Evolutionary conservation across 1,284 basidiomycete genomes (phyloP).

Genomic region (Erythrobasidium hasegawianum): DNA sequence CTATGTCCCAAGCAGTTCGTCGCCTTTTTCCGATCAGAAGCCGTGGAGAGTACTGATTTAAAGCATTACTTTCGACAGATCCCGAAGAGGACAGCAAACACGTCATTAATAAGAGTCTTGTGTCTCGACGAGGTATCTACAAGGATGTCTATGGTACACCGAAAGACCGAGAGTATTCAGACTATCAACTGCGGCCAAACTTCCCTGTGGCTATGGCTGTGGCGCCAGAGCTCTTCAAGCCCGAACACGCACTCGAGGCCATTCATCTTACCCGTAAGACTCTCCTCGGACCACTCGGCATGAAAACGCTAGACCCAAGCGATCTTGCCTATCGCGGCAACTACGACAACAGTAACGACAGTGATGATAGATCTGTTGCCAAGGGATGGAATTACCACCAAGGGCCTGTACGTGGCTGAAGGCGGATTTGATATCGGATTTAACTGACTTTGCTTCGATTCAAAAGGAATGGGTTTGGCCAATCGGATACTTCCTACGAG

Average conservation of each 20-base stretch:
- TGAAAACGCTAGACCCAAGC: conserved; percentile 83
- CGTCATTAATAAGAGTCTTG: conserved; percentile 64
- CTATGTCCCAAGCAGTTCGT: conserved; percentile 63
- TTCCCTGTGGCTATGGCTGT: conserved; percentile 84
- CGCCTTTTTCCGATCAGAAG: conserved; percentile 43
- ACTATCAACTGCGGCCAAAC: conserved; percentile 67
- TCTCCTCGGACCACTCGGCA: conserved; percentile 77
- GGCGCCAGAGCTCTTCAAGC: conserved; percentile 89
- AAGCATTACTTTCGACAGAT: conserved; percentile 54
- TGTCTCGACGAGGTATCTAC: conserved; percentile 93
- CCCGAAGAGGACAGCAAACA: conserved; percentile 68
- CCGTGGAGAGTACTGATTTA: conserved; percentile 8
- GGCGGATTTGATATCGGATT: too few relatives aligned
- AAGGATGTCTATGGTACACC: conserved; percentile 95
- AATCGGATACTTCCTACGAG: conserved; percentile 83
- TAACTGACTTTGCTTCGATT: too few relatives aligned
- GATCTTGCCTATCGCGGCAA: conserved; percentile 78
- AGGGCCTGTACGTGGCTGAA: conserved; percentile 48
- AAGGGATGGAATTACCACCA: conserved; percentile 77
- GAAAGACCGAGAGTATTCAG: conserved; percentile 80
- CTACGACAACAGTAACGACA: conserved; percentile 90
- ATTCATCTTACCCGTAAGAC: conserved; percentile 72
- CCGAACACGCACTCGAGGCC: conserved; percentile 70
- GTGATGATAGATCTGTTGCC: conserved; percentile 70
- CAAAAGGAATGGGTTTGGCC: conserved; percentile 55